These are phyloP conservation scores for Gossypium raimondii DNA, from an alignment of 345 rosid genomes.

Conservation along the genomic window DNA sequence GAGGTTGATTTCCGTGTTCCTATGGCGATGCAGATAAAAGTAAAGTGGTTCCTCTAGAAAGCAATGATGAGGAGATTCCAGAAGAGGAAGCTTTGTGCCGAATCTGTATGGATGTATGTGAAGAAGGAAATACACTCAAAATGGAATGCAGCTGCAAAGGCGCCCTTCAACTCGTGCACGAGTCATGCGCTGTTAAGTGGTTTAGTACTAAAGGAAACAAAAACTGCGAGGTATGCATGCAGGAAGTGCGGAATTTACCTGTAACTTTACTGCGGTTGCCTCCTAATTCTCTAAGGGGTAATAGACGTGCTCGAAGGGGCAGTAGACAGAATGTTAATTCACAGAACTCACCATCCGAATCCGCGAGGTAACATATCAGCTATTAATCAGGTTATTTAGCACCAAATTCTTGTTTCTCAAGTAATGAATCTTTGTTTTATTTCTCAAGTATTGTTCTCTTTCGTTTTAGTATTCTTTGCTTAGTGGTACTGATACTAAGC, in stretches of 20 bases:
- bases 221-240: constrained; percentile 83
- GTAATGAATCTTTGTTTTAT: constrained; percentile 9
- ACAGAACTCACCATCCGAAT: constrained; percentile 41
- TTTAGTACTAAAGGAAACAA: constrained; percentile 79
- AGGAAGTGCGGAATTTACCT: constrained; percentile 82
- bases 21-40: constrained; percentile 51
- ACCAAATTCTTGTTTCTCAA: not conserved
- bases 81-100: constrained; percentile 97
- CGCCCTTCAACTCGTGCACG: constrained; percentile 77
- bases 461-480: not conserved
- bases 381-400: not conserved
- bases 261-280: constrained; percentile 72
- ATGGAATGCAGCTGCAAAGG: constrained; percentile 99
- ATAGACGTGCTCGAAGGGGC: constrained; percentile 39
- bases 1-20: not conserved
- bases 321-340: constrained; percentile 43
- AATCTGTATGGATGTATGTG: constrained; percentile 78
- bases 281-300: constrained; percentile 40
- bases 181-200: constrained; percentile 87
- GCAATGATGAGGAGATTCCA: constrained; percentile 80
- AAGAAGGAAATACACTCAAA: constrained; percentile 86
- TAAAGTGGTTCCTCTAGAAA: constrained; percentile 43
- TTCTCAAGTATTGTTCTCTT: not conserved
- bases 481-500: not conserved
- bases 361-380: constrained; percentile 45